These are phyloP conservation scores for Eudorina sp. DNA, from an alignment of 139 green algal species.

Conservation along the genomic window DNA sequence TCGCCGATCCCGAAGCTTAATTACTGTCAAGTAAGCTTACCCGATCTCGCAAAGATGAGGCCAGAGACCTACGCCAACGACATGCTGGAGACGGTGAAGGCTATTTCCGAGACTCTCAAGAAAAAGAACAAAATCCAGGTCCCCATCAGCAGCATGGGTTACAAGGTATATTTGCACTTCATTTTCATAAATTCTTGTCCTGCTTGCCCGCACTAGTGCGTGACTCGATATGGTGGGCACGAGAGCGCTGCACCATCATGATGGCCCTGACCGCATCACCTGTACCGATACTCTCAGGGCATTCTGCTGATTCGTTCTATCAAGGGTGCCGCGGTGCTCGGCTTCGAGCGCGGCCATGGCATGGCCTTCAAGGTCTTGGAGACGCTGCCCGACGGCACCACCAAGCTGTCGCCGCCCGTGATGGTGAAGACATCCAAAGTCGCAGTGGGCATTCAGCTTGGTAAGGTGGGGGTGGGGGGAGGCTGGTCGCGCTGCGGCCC, in stretches of 20 bases:
- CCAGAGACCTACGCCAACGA: neutral
- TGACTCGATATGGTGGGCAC: too few relatives aligned
- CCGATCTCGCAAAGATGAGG: neutral
- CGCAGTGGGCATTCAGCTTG: constrained; percentile 21
- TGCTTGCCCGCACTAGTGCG: too few relatives aligned
- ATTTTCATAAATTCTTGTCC: too few relatives aligned
- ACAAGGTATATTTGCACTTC: too few relatives aligned
- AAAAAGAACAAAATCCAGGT: constrained; percentile 4
- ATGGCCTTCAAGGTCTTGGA: neutral
- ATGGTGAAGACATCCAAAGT: constrained; percentile 20
- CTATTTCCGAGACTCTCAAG: neutral
- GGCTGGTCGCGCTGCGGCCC: too few relatives aligned
- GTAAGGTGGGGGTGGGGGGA: neutral
- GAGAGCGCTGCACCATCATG: too few relatives aligned
- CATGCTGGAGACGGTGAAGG: neutral
- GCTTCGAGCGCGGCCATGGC: constrained; percentile 16
- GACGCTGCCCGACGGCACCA: neutral
- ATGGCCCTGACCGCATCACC: too few relatives aligned
- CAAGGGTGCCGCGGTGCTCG: constrained; percentile 13
- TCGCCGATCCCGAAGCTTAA: too few relatives aligned
- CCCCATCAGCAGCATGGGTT: neutral
- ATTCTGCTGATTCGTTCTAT: neutral
- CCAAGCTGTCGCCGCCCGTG: neutral
- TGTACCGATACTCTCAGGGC: too few relatives aligned
- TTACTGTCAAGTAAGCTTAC: too few relatives aligned